Evolutionary conservation across 768 basidiomycete genomes (phyloP).

Genomic region (Astraeus odoratus): DNA sequence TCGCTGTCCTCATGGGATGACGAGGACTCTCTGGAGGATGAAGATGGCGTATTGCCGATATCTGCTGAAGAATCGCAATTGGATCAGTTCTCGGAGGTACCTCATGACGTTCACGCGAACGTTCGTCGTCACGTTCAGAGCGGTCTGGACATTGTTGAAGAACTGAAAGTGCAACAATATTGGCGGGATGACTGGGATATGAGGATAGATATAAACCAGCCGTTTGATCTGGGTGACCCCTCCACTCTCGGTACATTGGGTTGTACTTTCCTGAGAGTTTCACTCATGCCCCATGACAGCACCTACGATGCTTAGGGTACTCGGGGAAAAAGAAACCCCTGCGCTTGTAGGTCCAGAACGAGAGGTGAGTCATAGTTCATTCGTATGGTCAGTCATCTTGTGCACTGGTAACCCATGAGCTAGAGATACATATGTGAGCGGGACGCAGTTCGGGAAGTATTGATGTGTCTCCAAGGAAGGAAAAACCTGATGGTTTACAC

Average conservation of each 20-base stretch:
- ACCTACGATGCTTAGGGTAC: conserved; percentile 35
- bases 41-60: not conserved
- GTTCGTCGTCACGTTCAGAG: conserved; percentile 3
- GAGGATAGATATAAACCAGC: conserved; percentile 33
- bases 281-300: conserved; percentile 25
- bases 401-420: not conserved
- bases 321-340: conserved; percentile 32
- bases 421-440: conserved; percentile 70
- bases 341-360: conserved; percentile 34
- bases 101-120: not conserved
- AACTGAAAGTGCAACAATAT: conserved; percentile 57
- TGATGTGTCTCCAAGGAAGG: conserved; percentile 70
- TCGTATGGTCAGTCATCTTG: not conserved
- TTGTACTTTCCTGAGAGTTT: not conserved
- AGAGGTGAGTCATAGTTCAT: conserved; percentile 29
- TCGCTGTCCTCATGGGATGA: conserved; percentile 64
- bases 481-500: conserved; percentile 49
- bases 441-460: conserved; percentile 69
- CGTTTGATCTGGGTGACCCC: conserved; percentile 61
- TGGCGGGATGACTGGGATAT: conserved; percentile 65
- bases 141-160: conserved; percentile 54
- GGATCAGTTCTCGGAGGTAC: conserved; percentile 1
- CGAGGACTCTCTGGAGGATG: conserved; percentile 30
- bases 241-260: conserved; percentile 57
- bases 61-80: conserved; percentile 14